A percentile compares a stretch with the other conserved stretches of the same genome.
These are phyloP conservation scores for Penicillium canescens DNA, from an alignment of 495 filamentous ascomycete genomes.

Conservation along the genomic window DNA sequence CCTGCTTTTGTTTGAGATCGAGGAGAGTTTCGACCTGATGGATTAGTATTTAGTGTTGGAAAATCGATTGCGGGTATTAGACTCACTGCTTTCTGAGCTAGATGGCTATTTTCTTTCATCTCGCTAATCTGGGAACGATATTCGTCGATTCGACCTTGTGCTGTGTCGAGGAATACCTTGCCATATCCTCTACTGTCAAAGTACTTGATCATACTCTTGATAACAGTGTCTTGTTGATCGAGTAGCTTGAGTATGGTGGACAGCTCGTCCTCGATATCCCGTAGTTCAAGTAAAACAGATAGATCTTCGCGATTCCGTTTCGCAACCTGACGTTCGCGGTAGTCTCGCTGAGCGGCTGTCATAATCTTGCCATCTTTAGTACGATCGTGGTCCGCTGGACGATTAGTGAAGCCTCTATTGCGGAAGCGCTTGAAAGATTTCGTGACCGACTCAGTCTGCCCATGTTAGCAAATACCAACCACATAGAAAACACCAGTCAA, in stretches of 20 bases:
- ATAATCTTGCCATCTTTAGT: conserved; percentile 42
- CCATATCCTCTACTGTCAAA: conserved; percentile 34
- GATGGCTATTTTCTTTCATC: conserved; percentile 54
- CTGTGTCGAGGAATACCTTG: conserved; percentile 49
- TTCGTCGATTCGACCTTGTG: conserved; percentile 52
- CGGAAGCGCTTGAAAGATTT: conserved; percentile 65
- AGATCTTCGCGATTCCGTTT: conserved; percentile 61
- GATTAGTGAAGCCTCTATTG: conserved; percentile 42
- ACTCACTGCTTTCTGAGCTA: conserved; percentile 42
- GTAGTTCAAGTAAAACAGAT: conserved; percentile 62
- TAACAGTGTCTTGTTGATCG: conserved; percentile 52
- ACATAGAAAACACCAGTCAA: neutral
- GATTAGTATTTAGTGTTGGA: neutral
- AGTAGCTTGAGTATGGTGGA: conserved; percentile 59
- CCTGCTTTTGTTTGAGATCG: conserved; percentile 69
- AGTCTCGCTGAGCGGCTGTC: conserved; percentile 43
- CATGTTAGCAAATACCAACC: neutral
- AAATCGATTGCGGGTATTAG: neutral
- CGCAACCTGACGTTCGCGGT: conserved; percentile 52
- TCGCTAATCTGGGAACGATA: conserved; percentile 57
- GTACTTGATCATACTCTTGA: conserved; percentile 50
- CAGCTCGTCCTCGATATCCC: conserved; percentile 68
- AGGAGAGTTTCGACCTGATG: conserved; percentile 62
- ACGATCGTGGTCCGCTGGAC: conserved; percentile 52
- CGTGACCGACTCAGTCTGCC: conserved; percentile 62